These are phyloP conservation scores for Cyberlindnera mississippiensis DNA, from an alignment of 805 yeast species.

Conservation along the genomic window DNA sequence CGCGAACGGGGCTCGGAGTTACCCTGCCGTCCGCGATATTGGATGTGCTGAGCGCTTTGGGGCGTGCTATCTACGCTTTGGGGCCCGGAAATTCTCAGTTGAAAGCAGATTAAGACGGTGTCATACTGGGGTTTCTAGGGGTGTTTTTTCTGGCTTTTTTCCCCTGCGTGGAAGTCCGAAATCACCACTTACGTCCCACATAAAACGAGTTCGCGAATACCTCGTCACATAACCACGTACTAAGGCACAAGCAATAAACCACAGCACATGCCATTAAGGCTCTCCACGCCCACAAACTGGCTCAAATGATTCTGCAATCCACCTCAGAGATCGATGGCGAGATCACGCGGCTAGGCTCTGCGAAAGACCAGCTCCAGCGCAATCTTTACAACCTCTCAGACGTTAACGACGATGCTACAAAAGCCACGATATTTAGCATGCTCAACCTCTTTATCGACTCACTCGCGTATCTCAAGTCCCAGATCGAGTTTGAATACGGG, in stretches of 20 bases:
- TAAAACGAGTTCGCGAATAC: background rate
- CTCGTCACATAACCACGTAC: background rate
- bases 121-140: too few species aligned
- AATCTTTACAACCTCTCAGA: conserved; percentile 9
- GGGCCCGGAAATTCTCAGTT: too few species aligned
- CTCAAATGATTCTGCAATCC: too few species aligned
- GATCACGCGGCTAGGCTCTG: conserved; percentile 3
- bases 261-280: too few species aligned
- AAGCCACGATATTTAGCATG: conserved; percentile 15
- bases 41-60: background rate
- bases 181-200: too few species aligned
- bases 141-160: too few species aligned
- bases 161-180: too few species aligned
- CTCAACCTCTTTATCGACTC: conserved; percentile 17
- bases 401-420: conserved; percentile 13
- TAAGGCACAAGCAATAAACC: too few species aligned
- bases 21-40: background rate
- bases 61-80: background rate
- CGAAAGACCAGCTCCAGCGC: conserved; percentile 13
- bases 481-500: conserved; percentile 21
- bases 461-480: conserved; percentile 11
- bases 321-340: conserved; percentile 4
- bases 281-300: too few species aligned
- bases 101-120: too few species aligned
- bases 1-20: conserved; percentile 1